Evolutionary conservation across 148 eudicot genomes (phyloP).

Genomic region (Fagopyrum tataricum): DNA sequence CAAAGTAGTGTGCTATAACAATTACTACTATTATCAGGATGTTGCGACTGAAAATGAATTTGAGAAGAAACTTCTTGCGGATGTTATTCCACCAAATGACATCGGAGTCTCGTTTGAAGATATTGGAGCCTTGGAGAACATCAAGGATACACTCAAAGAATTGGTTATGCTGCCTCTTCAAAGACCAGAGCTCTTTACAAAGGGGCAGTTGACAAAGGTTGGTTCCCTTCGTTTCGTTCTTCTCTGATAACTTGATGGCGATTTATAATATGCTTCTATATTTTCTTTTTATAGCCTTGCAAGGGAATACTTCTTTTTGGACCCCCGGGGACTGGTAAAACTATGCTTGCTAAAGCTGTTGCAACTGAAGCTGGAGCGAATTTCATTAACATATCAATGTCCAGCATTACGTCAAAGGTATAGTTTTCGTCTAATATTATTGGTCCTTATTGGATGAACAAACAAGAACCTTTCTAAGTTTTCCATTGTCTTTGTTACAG

Average conservation of each 20-base stretch:
- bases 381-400: slow-evolving; percentile 91
- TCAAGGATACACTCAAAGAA: slow-evolving; percentile 76
- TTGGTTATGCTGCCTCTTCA: slow-evolving; percentile 86
- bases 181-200: slow-evolving; percentile 76
- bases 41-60: slow-evolving; percentile 89
- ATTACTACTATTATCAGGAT: slow-evolving; percentile 34
- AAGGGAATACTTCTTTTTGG: slow-evolving; percentile 81
- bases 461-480: neutral
- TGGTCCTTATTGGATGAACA: neutral
- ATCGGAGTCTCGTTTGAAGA: slow-evolving; percentile 84
- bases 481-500: neutral
- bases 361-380: slow-evolving; percentile 98
- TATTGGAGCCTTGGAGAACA: slow-evolving; percentile 80
- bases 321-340: slow-evolving; percentile 93
- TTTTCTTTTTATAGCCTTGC: slow-evolving; percentile 55
- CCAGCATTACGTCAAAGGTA: slow-evolving; percentile 76
- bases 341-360: slow-evolving; percentile 94
- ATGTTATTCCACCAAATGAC: slow-evolving; percentile 84
- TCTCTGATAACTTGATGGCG: neutral
- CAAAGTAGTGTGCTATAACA: neutral
- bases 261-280: neutral
- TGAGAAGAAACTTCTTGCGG: slow-evolving; percentile 73
- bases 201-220: slow-evolving; percentile 89
- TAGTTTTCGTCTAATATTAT: neutral
- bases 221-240: neutral